Evolutionary conservation across 768 basidiomycete genomes (phyloP).

Genomic region (Steccherinum ochraceum): DNA sequence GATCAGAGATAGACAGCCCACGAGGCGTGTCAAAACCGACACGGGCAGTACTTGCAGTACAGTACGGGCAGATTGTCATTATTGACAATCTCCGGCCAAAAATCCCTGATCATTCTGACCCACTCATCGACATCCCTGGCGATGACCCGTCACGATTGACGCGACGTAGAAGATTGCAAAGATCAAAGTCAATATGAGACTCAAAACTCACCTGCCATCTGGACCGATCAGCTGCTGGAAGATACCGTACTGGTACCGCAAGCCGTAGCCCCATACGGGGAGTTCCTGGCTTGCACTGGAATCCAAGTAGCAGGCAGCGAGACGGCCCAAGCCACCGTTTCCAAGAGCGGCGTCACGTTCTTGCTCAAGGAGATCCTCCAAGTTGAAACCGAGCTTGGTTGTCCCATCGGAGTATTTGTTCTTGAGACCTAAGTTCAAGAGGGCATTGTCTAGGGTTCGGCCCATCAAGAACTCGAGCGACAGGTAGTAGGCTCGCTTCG

Average conservation of each 20-base stretch:
- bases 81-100: no score
- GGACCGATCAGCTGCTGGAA: conserved; percentile 90
- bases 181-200: neutral
- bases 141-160: no score
- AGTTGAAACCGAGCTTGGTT: conserved; percentile 77
- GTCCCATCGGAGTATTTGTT: conserved; percentile 63
- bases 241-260: conserved; percentile 92
- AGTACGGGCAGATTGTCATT: no score
- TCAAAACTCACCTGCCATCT: conserved; percentile 43
- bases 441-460: conserved; percentile 69
- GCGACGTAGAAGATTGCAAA: neutral
- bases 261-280: conserved; percentile 93
- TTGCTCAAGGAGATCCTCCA: conserved; percentile 80
- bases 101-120: no score
- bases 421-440: conserved; percentile 87
- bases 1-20: neutral
- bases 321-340: conserved; percentile 91
- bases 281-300: conserved; percentile 87
- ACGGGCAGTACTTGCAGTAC: neutral
- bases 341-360: conserved; percentile 95
- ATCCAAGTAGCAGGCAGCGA: conserved; percentile 97
- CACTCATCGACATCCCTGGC: neutral
- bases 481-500: conserved; percentile 91
- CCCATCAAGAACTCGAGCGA: conserved; percentile 93
- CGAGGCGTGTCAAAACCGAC: neutral